Evolutionary conservation across 495 filamentous ascomycete species (phyloP), one percentile per base, ranked within the genome.

Genomic region (Penicillium subrubescens): DNA sequence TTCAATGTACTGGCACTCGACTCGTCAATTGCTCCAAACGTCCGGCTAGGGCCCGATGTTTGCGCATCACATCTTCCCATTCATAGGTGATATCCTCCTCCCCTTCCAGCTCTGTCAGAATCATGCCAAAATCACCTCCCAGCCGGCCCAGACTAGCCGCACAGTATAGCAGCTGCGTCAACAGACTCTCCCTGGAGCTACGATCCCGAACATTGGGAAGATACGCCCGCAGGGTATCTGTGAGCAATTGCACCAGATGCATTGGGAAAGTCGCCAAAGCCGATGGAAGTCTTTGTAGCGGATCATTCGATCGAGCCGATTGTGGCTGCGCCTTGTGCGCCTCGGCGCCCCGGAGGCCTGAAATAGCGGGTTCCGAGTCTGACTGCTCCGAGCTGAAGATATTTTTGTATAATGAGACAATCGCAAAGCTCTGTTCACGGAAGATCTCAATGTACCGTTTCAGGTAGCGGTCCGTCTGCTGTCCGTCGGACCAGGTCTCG

Each of bases 381-480:
- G 77, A 73, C 66, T 76, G 68, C 48, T 82, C 77, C 8, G 85
- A 80, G 3, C 90, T 87, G 71, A 97, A 98, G 51, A 98, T 95
- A 68, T 87, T 92, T 64, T 88, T 90, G 73, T 95, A 97, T 85
- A 97, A 90, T 21, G 90, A 93, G 23, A 98, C 86, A 62, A 97
- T 96, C 12, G 90, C 90, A 71, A 99, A 99, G 70, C 92, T 95
- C 76, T 99, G 96, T 77, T 99, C 96, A 57, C 96, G 90, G 77
- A 97, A 98, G 33, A 98, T 96, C 75, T 99, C 96, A 68, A 99
- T 89, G 78, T 96, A 99, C 57, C 92, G 82, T 74, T 99, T 99
- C 41, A 99, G 79, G 67, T 93, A 99, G 27, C 92, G 85, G 71
- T 97, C 96, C 2, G 94, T 97, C 71, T 99, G 95, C 70, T 96